Evolutionary conservation across 75 land plant species (phyloP), one percentile per base, ranked within the genome.

Genomic region (Cupressus sempervirens): DNA sequence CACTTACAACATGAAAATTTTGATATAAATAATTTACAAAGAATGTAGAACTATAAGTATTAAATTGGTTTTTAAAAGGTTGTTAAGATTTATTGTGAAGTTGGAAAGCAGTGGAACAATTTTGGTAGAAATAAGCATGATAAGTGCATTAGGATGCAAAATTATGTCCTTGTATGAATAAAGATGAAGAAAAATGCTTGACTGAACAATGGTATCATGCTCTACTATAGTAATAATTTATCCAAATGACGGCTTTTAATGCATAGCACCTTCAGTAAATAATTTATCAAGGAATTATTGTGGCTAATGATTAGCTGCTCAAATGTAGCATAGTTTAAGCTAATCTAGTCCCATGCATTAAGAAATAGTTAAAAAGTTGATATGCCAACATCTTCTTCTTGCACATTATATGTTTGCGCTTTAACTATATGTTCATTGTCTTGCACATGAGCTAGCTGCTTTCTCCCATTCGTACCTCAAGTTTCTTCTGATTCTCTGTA

Each of bases 401-500:
- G 62, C 58, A 53, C 36, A 32, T 34, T 82, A 38, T 56, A 15
- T 14, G 83, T 30, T 18, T 34, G 35, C 53, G 58, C 34, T 30
- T 48, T 82, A 48, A 81, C 23, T 30, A 38, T 34, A 10, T 82
- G 35, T 52, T 77, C 46, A 40, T 43, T 77, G 13, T 10, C 80
- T 26, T 43, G 80, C 9, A 38, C 36, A 9, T 82, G 83, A 82
- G 45, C 48, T 16, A 50, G 54, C 36, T 82, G 83, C 18, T 82
- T 82, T 53, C 53, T 82, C 9, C 62, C 62, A 82, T 48, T 82
- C 83, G 38, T 50, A 62, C 62, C 83, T 82, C 83, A 53, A 82
- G 83, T 50, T 52, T 82, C 58, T 82, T 82, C 62, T 82, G 62
- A 35, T 82, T 58, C 53, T 82, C 62, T 82, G 62, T 8, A 23